Conservation (phyloP, 2,329 filamentous ascomycete species). For the Cordyceps militaris region DNA sequence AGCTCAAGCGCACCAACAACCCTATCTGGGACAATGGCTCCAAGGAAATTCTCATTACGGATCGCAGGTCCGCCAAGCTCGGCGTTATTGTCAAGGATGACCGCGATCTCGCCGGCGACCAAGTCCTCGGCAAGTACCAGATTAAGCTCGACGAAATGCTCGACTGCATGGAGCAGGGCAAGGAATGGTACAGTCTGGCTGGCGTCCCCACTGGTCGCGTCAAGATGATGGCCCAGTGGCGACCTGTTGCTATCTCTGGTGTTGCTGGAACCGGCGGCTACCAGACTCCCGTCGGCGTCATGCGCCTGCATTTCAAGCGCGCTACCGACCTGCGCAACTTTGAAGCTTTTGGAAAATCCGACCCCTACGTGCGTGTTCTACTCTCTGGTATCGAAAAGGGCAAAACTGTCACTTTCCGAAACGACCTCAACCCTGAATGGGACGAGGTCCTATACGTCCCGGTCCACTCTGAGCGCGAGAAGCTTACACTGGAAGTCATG, state of each 20-base stretch:
- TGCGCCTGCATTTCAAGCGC: constrained; percentile 85
- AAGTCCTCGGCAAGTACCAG: constrained; percentile 83
- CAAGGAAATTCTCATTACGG: constrained; percentile 92
- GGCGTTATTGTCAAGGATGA: constrained; percentile 95
- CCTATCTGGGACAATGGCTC: constrained; percentile 90
- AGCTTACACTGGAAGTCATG: constrained; percentile 87
- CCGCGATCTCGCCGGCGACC: constrained; percentile 74
- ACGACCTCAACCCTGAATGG: constrained; percentile 91
- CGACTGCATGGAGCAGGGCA: constrained; percentile 81
- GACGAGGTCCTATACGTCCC: constrained; percentile 94
- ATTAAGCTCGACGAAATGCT: constrained; percentile 94
- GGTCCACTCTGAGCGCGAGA: constrained; percentile 77
- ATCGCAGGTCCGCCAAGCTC: constrained; percentile 82
- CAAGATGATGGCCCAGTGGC: constrained; percentile 92
- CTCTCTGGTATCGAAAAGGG: constrained; percentile 86
- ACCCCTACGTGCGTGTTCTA: constrained; percentile 84
- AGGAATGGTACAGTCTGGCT: constrained; percentile 90
- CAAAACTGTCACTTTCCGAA: constrained; percentile 90
- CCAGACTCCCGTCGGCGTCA: constrained; percentile 85
- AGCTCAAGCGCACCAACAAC: constrained; percentile 94
- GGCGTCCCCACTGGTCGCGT: constrained; percentile 76
- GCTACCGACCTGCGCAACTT: constrained; percentile 82
- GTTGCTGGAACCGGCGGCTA: constrained; percentile 80
- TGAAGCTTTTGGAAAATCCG: constrained; percentile 93
- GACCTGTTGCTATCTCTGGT: constrained; percentile 81